Evolutionary conservation across 1,284 basidiomycete species (phyloP), one percentile per base, ranked within the genome.

Genomic region (Trametes hirsuta): DNA sequence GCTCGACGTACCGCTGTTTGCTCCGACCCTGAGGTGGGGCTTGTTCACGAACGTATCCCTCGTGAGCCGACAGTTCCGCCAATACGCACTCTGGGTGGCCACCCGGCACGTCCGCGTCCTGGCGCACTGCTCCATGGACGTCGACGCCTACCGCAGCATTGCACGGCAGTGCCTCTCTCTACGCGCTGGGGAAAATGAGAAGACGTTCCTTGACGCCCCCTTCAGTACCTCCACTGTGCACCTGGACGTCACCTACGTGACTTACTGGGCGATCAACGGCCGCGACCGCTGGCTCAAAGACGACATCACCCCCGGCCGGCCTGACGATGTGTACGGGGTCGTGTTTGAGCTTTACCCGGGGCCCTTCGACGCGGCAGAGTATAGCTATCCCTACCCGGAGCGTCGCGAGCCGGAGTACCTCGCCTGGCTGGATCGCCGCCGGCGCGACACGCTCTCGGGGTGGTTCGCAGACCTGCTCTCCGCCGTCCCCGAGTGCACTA

Each of bases 401-500:
- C 34, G 46, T 6, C 51, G 47, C 51, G 46, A 35, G 21, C 12
- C 10, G 18, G 56, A 40, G 18, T 59, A 50, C 24, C 35, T n/a
- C 42, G 42, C 11, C 4, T 57, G 55, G 55, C 48, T 57, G 22
- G 6, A 21, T 5, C 41, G 48, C 21, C 48, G 49, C 2, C 47
- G 36, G 15, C 59, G 54, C 35, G 54, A 45, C 34, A 4, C 36
- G 12, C 59, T 61, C 42, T 53, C 50, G 10, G 59, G 59, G 1
- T 61, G 59, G 59, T 61, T 61, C 55, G 55, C 59, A 2, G 42
- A 51, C 12, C 51, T 61, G 34, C 52, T 57, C 14, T 51, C 22
- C 4, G 54, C 18, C 18, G 51, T 61, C 14, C 59, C 59, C 10
- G 55, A 54, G 36, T 61, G 59, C 47, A 25, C 34, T 10, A 42